These are phyloP conservation scores for Moricandia arvensis DNA, from an alignment of 345 rosid species.

Conservation along the genomic window DNA sequence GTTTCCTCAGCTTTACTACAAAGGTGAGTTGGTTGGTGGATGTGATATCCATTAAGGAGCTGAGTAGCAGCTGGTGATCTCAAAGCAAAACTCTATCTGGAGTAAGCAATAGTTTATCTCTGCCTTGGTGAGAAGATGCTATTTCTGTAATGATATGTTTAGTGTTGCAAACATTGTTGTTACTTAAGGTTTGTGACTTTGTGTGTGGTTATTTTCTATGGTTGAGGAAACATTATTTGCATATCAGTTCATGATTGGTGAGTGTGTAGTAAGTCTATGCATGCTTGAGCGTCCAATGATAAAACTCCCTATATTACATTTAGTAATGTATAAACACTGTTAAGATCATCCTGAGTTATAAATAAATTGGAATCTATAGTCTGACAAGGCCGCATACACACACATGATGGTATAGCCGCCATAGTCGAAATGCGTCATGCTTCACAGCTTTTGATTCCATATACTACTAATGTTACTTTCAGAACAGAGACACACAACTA, in stretches of 20 bases:
- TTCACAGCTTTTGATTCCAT: too few species aligned
- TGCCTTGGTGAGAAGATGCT: background rate
- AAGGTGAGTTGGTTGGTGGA: conserved; percentile 96
- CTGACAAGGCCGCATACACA: background rate
- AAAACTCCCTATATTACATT: too few species aligned
- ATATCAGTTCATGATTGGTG: conserved; percentile 5
- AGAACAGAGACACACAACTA: too few species aligned
- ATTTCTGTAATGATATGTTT: conserved; percentile 9
- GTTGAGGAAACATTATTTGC: background rate
- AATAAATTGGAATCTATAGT: too few species aligned
- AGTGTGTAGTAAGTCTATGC: background rate
- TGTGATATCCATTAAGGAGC: conserved; percentile 88
- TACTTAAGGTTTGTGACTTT: conserved; percentile 3
- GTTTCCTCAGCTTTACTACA: conserved; percentile 88
- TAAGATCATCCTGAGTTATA: background rate
- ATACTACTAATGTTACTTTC: too few species aligned
- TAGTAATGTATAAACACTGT: too few species aligned
- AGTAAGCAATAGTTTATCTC: conserved; percentile 39
- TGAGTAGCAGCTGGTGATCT: conserved; percentile 67
- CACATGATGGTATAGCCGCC: too few species aligned
- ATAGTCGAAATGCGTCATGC: too few species aligned
- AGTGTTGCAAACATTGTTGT: conserved; percentile 21
- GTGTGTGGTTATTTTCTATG: conserved; percentile 3
- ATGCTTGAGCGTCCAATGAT: background rate
- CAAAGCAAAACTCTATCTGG: conserved; percentile 73